Evolutionary conservation across 345 rosid genomes (phyloP).

Genomic region (Sisymbrium altissimum): DNA sequence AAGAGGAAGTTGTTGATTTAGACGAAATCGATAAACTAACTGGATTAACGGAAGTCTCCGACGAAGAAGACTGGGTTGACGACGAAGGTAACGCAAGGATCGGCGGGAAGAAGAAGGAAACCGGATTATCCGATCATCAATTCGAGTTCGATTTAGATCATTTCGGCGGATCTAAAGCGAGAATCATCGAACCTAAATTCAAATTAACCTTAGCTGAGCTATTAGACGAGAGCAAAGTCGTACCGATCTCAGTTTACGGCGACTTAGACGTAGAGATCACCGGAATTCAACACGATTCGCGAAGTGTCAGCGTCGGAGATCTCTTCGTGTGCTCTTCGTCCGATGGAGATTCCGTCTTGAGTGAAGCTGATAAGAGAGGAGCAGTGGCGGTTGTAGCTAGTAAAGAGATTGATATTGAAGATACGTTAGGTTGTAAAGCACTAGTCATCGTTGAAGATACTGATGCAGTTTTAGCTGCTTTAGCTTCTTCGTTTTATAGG

Average conservation of each 20-base stretch:
- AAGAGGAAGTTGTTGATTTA: slow-evolving; percentile 75
- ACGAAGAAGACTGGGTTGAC: slow-evolving; percentile 42
- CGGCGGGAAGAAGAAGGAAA: slow-evolving; percentile 27
- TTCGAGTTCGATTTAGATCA: slow-evolving; percentile 79
- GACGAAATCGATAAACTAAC: slow-evolving; percentile 72
- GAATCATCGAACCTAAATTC: slow-evolving; percentile 75
- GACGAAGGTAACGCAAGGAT: slow-evolving; percentile 37
- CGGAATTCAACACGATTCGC: slow-evolving; percentile 89
- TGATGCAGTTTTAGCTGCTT: slow-evolving; percentile 65
- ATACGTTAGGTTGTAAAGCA: slow-evolving; percentile 85
- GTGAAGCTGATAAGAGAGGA: slow-evolving; percentile 96
- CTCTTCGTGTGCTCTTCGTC: slow-evolving; percentile 72
- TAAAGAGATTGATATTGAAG: slow-evolving; percentile 87
- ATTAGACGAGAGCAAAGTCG: slow-evolving; percentile 85
- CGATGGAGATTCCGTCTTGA: slow-evolving; percentile 68
- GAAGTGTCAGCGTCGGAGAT: slow-evolving; percentile 81
- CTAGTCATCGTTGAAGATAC: slow-evolving; percentile 91
- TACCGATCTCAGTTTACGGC: slow-evolving; percentile 80
- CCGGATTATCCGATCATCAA: slow-evolving; percentile 39
- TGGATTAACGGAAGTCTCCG: slow-evolving; percentile 49
- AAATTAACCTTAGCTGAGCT: slow-evolving; percentile 86
- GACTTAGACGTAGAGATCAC: slow-evolving; percentile 81
- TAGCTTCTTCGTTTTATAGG: slow-evolving; percentile 79
- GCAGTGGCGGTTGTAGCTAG: slow-evolving; percentile 94
- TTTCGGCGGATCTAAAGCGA: slow-evolving; percentile 48